Conservation (phyloP, 345 rosid species). For the Euphorbia tirucalli region DNA sequence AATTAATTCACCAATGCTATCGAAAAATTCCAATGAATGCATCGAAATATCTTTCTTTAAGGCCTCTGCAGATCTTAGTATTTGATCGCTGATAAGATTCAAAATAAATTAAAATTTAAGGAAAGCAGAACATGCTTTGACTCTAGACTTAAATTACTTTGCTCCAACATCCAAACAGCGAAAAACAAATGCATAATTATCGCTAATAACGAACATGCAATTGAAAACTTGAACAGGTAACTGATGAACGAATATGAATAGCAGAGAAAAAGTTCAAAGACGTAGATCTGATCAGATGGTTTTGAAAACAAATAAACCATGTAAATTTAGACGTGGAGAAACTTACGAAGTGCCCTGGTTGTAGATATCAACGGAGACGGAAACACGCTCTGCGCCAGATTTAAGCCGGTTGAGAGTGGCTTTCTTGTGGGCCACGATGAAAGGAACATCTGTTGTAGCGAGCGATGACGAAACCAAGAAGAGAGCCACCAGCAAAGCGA, state of each 20-base stretch:
- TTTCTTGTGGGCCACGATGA: slow-evolving; percentile 92
- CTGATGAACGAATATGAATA: background rate
- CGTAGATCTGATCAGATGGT: slow-evolving; percentile 8
- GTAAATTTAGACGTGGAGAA: background rate
- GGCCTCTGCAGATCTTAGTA: background rate
- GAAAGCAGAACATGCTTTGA: no score
- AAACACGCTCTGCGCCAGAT: slow-evolving; percentile 85
- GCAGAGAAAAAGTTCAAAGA: background rate
- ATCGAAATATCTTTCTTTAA: background rate
- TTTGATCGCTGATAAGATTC: background rate
- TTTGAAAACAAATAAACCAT: background rate
- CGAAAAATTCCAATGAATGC: background rate
- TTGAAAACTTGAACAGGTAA: background rate
- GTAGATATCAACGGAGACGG: slow-evolving; percentile 78
- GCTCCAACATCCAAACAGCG: background rate
- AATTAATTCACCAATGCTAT: background rate
- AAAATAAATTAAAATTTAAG: no score
- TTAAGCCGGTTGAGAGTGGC: slow-evolving; percentile 74
- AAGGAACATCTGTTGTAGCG: slow-evolving; percentile 71
- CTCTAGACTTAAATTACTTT: background rate
- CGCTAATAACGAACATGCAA: background rate
- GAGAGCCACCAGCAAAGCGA: slow-evolving; percentile 39
- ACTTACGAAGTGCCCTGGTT: slow-evolving; percentile 91
- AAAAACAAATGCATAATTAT: background rate
- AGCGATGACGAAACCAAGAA: slow-evolving; percentile 47